Evolutionary conservation across 768 basidiomycete species (phyloP), one percentile per base, ranked within the genome.

Genomic region (Lenzites betulinus): DNA sequence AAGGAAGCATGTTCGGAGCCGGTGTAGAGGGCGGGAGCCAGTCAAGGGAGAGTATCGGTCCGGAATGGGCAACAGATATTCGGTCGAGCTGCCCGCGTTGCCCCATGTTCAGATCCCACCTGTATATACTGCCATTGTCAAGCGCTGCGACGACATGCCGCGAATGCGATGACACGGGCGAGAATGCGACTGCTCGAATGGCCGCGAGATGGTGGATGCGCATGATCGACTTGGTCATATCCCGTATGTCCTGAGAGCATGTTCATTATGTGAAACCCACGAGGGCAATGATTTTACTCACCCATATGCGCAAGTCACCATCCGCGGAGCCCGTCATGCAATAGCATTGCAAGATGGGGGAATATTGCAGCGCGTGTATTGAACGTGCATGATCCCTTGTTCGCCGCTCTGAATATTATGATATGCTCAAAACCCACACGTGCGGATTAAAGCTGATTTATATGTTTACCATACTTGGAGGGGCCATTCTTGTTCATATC

Each of bases 251-350:
- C 90, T 63, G 28, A 18, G 62, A 43, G 58, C 62, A 23, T 38
- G 22, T 15, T 26, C 42, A 13, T 36, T 11, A 20, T 6, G 28
- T 0, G 26, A 22, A 35, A 6, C 30, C 46, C 20, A 28, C 20
- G 39, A 26, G 13, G 0, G 35, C 22, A 54, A 20, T 7, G 6
- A 18, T 13, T 35, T 18, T 73, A 82, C 55, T 66, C 5, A 91
- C 90, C 91, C 91, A 93, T 38, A 92, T 81, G 50, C 90, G 86
- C 71, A 92, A 73, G 67, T 91, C 85, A 1, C 89, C 90, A 67
- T 93, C 91, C 9, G 89, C 87, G 33, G 90, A 90, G 20, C 88
- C 90, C 16, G 89, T 92, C 63, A 91, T 83, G 56, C 88, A 90
- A 61, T 89, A 91, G 63, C 87, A 79, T 35, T 83, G 83, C 11